Base-by-base conservation (phyloP, 805 yeast species). In the Hanseniaspora mollemarum region DNA sequence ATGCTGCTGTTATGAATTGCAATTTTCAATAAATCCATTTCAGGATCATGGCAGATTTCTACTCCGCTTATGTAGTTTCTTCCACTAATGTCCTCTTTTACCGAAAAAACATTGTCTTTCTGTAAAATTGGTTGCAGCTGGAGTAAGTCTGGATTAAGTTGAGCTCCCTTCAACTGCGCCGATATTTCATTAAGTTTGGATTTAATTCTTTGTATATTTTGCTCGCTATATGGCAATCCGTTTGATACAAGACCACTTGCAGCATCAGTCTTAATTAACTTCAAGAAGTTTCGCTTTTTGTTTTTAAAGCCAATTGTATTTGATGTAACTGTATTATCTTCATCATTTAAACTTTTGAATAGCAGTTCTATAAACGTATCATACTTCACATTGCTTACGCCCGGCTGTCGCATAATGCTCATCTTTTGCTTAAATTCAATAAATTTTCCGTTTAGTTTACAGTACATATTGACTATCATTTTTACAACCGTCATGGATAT, bases 1-100 rank as follows among this genome's bases (percentile, higher is more conserved):
- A 46, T 46, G 12, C 31, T 35, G 18, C 40, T 46, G 18, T 46
- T 46, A 13, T 46, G 51, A 18, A 46, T 39, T 4, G 51, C 21
- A 4, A 46, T 40, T 32, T 46, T 46, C 33, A 46, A 19, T 12
- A 46, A 18, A 32, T 46, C 51, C 39, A 38, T 37, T 22, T 42
- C 35, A 15, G 44, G 43, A 18, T 46, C 51, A 1, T 32, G 16
- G 25, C 51, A 46, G 6, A 46, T 33, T 25, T 46, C 31, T 9
- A 46, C 28, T 1, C 51, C 51, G 16, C 40, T 46, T 6, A 46
- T 32, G 16, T 46, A 39, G 25, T 39, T 39, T 31, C 37, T 16
- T 10, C 28, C 22, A 5, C 24, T 39, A 24, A 28, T 35, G 18
- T 25, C 22, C 18, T 31, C 44, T 32, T 32, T n/a, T 12, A 15